phyloP scores from a whole-genome alignment of 2,329 filamentous ascomycete species.

The Botrytis elliptica region DNA sequence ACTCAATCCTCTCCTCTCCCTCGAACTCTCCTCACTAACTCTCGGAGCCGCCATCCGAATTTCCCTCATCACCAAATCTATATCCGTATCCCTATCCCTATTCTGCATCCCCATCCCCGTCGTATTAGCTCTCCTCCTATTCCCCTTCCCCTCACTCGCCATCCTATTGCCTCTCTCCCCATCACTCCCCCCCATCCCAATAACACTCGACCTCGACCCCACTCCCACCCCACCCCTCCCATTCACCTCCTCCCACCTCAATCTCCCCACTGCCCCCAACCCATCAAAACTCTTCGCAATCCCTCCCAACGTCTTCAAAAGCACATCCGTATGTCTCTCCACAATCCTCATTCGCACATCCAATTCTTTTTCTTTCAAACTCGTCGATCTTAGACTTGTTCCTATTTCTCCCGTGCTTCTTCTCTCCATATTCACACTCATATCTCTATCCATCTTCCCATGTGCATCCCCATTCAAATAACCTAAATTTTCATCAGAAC shows the following conservation, averaged over 20 bases:
- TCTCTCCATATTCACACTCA: neutral
- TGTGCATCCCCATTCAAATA: neutral
- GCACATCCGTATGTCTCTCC: slow-evolving; percentile 32
- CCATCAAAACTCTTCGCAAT: slow-evolving; percentile 25
- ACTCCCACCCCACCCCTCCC: neutral
- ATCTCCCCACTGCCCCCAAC: neutral
- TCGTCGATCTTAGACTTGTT: slow-evolving; percentile 21
- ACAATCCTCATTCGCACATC: slow-evolving; percentile 30
- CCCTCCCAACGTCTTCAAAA: slow-evolving; percentile 28
- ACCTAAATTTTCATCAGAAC: neutral
- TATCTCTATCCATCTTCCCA: neutral
- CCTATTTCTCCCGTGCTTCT: too few species aligned
- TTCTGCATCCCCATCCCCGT: neutral
- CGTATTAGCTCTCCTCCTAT: neutral
- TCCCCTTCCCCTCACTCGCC: neutral
- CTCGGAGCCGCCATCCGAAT: neutral
- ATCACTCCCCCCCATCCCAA: neutral
- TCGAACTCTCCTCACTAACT: neutral
- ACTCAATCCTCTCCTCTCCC: neutral
- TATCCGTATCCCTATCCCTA: neutral
- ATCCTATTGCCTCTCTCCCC: neutral
- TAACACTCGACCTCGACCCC: neutral
- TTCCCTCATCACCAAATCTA: slow-evolving; percentile 13
- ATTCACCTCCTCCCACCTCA: neutral
- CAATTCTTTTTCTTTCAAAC: slow-evolving; percentile 29